Evolutionary conservation across 192 early-diverging fungal genomes (phyloP).

Genomic region (Radiomyces spectabilis): DNA sequence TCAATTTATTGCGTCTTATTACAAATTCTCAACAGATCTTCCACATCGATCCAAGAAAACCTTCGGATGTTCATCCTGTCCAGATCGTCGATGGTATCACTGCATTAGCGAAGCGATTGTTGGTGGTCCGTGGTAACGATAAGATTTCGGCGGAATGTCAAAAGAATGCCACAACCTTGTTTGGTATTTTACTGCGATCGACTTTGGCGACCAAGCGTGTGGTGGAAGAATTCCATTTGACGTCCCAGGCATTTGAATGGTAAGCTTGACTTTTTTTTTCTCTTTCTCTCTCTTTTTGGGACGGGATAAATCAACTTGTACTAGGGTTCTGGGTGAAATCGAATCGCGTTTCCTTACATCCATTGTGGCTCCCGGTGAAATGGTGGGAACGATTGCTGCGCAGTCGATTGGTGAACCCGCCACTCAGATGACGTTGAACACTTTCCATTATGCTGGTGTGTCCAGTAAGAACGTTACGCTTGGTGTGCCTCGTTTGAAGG

Average conservation of each 20-base stretch:
- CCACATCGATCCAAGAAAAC: constrained; percentile 67
- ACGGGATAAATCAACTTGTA: not conserved
- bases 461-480: constrained; percentile 93
- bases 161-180: constrained; percentile 86
- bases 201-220: constrained; percentile 78
- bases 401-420: constrained; percentile 99
- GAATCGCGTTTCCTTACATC: constrained; percentile 85
- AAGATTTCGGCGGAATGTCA: constrained; percentile 81
- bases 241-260: constrained; percentile 86
- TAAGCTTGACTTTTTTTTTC: not conserved
- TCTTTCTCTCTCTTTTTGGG: not conserved
- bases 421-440: constrained; percentile 99
- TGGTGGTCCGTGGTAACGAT: constrained; percentile 86
- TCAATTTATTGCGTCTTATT: constrained; percentile 84
- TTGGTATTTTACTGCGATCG: constrained; percentile 76
- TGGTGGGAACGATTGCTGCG: constrained; percentile 96
- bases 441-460: constrained; percentile 99
- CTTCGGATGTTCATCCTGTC: constrained; percentile 82
- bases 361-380: constrained; percentile 91
- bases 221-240: constrained; percentile 86
- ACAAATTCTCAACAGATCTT: constrained; percentile 89
- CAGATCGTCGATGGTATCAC: constrained; percentile 69
- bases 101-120: constrained; percentile 60
- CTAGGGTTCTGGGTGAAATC: constrained; percentile 79
- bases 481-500: constrained; percentile 97